Conservation (phyloP, 2,329 filamentous ascomycete species). For the Amesomyces nigricolor region DNA sequence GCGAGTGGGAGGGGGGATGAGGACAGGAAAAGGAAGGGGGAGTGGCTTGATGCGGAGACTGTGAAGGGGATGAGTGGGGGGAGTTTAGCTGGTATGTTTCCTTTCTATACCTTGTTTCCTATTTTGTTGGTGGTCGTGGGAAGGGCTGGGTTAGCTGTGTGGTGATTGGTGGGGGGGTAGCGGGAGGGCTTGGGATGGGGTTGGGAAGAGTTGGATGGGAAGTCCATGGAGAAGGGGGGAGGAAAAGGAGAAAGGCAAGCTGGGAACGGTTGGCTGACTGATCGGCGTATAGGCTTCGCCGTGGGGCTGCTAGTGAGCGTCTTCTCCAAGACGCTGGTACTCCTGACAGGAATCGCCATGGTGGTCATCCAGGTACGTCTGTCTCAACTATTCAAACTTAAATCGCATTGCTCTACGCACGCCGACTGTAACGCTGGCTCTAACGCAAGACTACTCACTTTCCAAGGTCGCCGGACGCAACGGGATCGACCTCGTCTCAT, state of each 20-base stretch:
- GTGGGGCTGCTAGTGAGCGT: conserved; percentile 60
- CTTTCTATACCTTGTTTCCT: background rate
- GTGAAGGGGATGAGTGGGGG: conserved; percentile 50
- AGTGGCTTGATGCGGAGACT: conserved; percentile 31
- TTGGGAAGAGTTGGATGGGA: too few relatives aligned
- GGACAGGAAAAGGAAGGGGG: conserved; percentile 13
- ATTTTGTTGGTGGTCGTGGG: background rate
- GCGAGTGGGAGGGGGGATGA: conserved; percentile 1
- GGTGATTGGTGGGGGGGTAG: background rate
- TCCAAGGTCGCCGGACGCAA: conserved; percentile 39
- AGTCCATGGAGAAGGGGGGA: too few relatives aligned
- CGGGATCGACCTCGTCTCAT: conserved; percentile 37
- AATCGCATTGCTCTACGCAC: background rate
- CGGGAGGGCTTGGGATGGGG: too few relatives aligned
- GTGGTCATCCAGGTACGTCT: conserved; percentile 56
- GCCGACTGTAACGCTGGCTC: too few relatives aligned
- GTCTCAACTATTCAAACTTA: background rate
- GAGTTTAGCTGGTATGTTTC: conserved; percentile 43
- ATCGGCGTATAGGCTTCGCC: conserved; percentile 46
- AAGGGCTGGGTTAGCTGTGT: background rate
- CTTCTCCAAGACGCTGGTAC: conserved; percentile 64
- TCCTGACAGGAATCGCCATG: conserved; percentile 60
- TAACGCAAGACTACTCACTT: background rate
- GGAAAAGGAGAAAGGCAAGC: too few relatives aligned
- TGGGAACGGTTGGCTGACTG: background rate